Conservation (phyloP, 192 early-diverging fungal species). For the Coemansia biformis region DNA sequence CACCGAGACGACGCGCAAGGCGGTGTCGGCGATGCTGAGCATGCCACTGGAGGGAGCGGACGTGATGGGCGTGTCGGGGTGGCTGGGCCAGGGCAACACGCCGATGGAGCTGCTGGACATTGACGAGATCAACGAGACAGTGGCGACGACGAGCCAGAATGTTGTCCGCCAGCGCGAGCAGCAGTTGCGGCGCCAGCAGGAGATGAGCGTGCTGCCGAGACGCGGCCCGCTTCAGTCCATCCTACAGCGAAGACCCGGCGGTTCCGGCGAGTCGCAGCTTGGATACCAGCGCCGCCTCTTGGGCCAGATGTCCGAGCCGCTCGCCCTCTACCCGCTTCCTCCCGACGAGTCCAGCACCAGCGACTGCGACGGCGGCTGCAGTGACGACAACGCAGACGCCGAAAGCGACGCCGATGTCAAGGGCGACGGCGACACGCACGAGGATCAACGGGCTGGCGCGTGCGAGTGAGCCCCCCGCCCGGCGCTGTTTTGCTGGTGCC, state of each 20-base stretch:
- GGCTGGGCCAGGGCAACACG: constrained; percentile 44
- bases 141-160: constrained; percentile 42
- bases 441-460: no score
- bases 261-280: background rate
- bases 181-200: constrained; percentile 34
- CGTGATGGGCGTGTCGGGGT: constrained; percentile 39
- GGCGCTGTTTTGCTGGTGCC: no score
- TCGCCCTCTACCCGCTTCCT: constrained; percentile 33
- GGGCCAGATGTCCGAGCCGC: constrained; percentile 20
- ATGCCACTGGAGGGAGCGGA: constrained; percentile 46
- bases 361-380: background rate
- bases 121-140: constrained; percentile 39
- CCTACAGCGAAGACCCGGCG: background rate
- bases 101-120: constrained; percentile 35
- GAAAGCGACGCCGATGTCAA: no score
- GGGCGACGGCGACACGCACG: no score
- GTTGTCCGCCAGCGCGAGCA: constrained; percentile 44
- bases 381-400: background rate
- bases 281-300: background rate
- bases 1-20: constrained; percentile 33
- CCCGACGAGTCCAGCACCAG: constrained; percentile 13
- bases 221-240: constrained; percentile 8
- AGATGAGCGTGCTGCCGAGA: constrained; percentile 9
- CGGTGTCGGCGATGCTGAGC: constrained; percentile 31
- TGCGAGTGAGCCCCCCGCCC: no score